Percentiles rank a stretch among this genome's conserved stretches.
phyloP scores from a whole-genome alignment of 2,329 filamentous ascomycete species.

The Ophiostoma ips region DNA sequence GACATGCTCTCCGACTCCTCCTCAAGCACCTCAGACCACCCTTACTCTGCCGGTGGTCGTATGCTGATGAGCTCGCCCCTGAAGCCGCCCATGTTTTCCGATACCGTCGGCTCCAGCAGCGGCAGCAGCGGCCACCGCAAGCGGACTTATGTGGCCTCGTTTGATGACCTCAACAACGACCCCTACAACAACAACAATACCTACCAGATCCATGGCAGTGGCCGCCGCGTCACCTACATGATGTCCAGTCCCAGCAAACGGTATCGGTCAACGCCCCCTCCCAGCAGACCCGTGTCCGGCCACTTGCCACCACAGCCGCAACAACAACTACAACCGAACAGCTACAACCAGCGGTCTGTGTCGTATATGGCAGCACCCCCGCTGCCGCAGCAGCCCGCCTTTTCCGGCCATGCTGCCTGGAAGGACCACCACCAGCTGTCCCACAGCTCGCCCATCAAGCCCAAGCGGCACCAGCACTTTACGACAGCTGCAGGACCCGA shows the following conservation, averaged over 20 bases:
- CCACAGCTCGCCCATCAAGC: slow-evolving; percentile 77
- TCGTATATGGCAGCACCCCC: slow-evolving; percentile 28
- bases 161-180: slow-evolving; percentile 28
- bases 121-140: slow-evolving; percentile 53
- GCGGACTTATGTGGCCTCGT: slow-evolving; percentile 46
- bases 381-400: slow-evolving; percentile 1
- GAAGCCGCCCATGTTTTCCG: slow-evolving; percentile 72
- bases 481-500: slow-evolving; percentile 56
- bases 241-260: slow-evolving; percentile 52
- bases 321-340: background rate
- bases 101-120: slow-evolving; percentile 59
- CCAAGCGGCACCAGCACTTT: slow-evolving; percentile 60
- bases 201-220: slow-evolving; percentile 1
- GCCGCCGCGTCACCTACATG: slow-evolving; percentile 14
- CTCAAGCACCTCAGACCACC: slow-evolving; percentile 66
- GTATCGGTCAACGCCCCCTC: slow-evolving; percentile 47
- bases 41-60: slow-evolving; percentile 42
- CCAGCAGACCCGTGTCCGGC: slow-evolving; percentile 56
- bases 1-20: slow-evolving; percentile 79
- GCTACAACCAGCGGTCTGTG: slow-evolving; percentile 38
- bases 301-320: slow-evolving; percentile 36
- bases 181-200: slow-evolving; percentile 8
- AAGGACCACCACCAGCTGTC: slow-evolving; percentile 67
- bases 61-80: slow-evolving; percentile 73
- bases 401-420: slow-evolving; percentile 47